Evolutionary conservation across 2,329 filamentous ascomycete genomes (phyloP).

Genomic region (Ophiostoma quercus): DNA sequence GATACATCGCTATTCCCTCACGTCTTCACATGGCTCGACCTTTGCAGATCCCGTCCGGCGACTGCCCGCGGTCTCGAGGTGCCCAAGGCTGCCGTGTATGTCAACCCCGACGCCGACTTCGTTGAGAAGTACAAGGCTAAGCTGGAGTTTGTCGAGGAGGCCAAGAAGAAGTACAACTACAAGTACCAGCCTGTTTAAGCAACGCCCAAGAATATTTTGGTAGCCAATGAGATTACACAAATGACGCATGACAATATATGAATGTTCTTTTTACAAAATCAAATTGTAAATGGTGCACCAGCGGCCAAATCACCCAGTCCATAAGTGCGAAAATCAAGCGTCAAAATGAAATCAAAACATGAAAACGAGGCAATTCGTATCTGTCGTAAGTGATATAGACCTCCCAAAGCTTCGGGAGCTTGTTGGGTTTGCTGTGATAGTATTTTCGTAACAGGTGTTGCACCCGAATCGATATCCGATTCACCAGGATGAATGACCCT

Average conservation of each 20-base stretch:
- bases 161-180: slow-evolving; percentile 45
- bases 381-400: not conserved
- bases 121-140: slow-evolving; percentile 41
- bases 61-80: slow-evolving; percentile 60
- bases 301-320: not conserved
- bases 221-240: not conserved
- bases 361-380: not conserved
- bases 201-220: not conserved
- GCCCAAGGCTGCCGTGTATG: slow-evolving; percentile 41
- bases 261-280: not conserved
- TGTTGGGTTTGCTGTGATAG: not conserved
- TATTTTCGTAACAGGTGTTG: not conserved
- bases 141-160: slow-evolving; percentile 35
- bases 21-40: slow-evolving; percentile 61
- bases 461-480: not conserved
- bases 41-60: slow-evolving; percentile 53
- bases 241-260: not conserved
- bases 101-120: slow-evolving; percentile 38
- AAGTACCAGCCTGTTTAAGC: slow-evolving; percentile 42
- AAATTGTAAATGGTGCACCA: not conserved
- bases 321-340: not conserved
- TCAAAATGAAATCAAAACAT: not conserved
- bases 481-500: not conserved
- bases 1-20: slow-evolving; percentile 60
- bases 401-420: not conserved